A percentile compares a stretch with the other conserved stretches of the same genome.
phyloP scores from a whole-genome alignment of 306 rosid species.

The Cucumis melo region DNA sequence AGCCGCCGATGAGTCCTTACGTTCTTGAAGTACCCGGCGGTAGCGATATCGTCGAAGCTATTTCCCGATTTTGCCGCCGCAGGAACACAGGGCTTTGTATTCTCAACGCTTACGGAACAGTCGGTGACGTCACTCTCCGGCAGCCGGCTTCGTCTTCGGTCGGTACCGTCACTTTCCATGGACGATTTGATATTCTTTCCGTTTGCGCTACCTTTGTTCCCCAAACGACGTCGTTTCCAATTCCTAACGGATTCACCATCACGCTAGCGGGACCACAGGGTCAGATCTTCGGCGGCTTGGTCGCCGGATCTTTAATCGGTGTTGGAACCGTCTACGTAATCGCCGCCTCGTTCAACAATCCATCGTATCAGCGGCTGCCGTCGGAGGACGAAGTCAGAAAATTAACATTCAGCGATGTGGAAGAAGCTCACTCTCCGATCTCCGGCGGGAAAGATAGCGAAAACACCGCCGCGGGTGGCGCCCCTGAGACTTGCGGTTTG shows the following conservation, averaged over 20 bases:
- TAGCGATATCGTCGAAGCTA: constrained; percentile 63
- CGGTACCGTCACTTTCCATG: constrained; percentile 77
- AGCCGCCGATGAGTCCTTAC: constrained; percentile 75
- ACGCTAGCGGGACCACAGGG: constrained; percentile 89
- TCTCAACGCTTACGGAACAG: constrained; percentile 62
- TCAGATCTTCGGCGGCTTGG: constrained; percentile 83
- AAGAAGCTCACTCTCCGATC: constrained; percentile 11
- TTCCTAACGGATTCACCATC: constrained; percentile 54
- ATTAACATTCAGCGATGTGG: constrained; percentile 26
- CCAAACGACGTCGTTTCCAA: constrained; percentile 10
- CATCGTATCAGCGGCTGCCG: constrained; percentile 59
- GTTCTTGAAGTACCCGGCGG: constrained; percentile 75
- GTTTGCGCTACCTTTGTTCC: constrained; percentile 64
- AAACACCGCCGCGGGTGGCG: constrained; percentile 10
- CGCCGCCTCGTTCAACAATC: constrained; percentile 66
- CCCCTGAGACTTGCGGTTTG: constrained; percentile 9
- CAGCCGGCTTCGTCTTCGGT: constrained; percentile 69
- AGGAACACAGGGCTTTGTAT: constrained; percentile 57
- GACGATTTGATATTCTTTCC: constrained; percentile 78
- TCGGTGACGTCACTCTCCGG: constrained; percentile 68
- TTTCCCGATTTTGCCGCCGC: constrained; percentile 54
- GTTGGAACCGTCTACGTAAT: constrained; percentile 66
- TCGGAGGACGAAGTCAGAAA: constrained; percentile 37
- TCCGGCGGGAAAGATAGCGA: background rate
- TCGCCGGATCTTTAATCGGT: constrained; percentile 43